Evolutionary conservation across 139 green algal species (phyloP).

Genomic region (Ostreobium quekettii): DNA sequence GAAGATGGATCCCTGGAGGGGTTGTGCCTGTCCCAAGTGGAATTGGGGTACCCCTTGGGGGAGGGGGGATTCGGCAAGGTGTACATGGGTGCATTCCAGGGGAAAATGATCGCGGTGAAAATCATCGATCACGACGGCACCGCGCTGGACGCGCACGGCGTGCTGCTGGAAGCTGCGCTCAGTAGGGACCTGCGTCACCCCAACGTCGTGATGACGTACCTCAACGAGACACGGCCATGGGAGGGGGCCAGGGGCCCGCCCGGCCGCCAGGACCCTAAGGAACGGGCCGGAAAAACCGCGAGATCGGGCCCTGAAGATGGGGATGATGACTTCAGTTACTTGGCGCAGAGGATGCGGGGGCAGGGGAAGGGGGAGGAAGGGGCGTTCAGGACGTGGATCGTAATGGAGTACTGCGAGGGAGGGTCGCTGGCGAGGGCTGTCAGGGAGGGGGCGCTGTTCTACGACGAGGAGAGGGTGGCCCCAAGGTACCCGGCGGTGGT

Average conservation of each 20-base stretch:
- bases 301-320: too few species aligned
- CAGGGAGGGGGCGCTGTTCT: background rate
- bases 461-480: background rate
- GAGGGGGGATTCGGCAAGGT: slow-evolving; percentile 16
- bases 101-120: slow-evolving; percentile 7
- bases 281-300: too few species aligned
- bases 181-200: slow-evolving; percentile 3
- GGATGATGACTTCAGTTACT: slow-evolving; percentile 22
- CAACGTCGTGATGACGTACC: slow-evolving; percentile 17
- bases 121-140: slow-evolving; percentile 13
- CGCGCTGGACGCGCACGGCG: background rate
- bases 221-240: slow-evolving; percentile 9
- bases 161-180: slow-evolving; percentile 5
- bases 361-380: too few species aligned
- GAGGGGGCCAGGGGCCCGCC: background rate
- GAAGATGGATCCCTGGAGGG: slow-evolving; percentile 1
- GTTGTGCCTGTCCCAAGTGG: slow-evolving; percentile 2
- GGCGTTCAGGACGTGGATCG: slow-evolving; percentile 7
- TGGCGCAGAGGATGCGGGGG: slow-evolving; percentile 1
- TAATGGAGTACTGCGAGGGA: slow-evolving; percentile 18
- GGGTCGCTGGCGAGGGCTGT: slow-evolving; percentile 10
- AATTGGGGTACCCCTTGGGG: slow-evolving; percentile 3
- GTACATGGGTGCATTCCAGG: slow-evolving; percentile 4
- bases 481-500: background rate
- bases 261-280: too few species aligned